Evolutionary conservation across 768 basidiomycete species (phyloP), one percentile per base, ranked within the genome.

Genomic region (Lentinula lateritia): DNA sequence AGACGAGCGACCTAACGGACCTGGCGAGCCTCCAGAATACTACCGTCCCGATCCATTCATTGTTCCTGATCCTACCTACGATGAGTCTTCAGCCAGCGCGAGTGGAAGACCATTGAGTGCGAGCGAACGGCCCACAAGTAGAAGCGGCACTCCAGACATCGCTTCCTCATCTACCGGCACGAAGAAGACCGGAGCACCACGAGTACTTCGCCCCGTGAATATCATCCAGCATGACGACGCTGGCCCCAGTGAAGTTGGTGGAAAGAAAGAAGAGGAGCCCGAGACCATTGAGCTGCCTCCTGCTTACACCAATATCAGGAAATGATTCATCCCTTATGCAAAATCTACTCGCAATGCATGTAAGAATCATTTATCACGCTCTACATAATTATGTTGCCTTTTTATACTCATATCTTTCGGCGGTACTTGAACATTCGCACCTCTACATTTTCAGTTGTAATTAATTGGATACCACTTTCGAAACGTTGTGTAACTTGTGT

Each of bases 181-280:
- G 13, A 73, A 80, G 67, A 85, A 85, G 65, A 82, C 82, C 58
- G 55, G 41, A 23, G 76, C 69, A 43, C 71, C 80, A 58, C 77
- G 86, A 42, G 76, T 73, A 63, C 74, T 91, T 74, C 76, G 90
- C 50, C 80, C 89, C 0, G 84, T 93, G 38, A 92, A 93, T 68
- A 83, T 92, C 67, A 81, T 93, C 50, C 92, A 93, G 72, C 92
- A 93, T 66, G 90, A 92, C 64, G 92, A 93, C 69, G 92, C 89
- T 0, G 91, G 92, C 1, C 81, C 85, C 5, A 80, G 79, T 61
- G 72, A 70, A 62, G 64, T 58, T 45, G 67, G 54, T 60, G 70
- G 70, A 48, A 72, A 68, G 15, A 74, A 72, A 1, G 74, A 73
- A 7, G 78, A 75, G 16, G 82, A 84, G 64, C 69, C 82, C 15